These are phyloP conservation scores for Dioszegia crocea DNA, from an alignment of 768 basidiomycete species.

Conservation along the genomic window DNA sequence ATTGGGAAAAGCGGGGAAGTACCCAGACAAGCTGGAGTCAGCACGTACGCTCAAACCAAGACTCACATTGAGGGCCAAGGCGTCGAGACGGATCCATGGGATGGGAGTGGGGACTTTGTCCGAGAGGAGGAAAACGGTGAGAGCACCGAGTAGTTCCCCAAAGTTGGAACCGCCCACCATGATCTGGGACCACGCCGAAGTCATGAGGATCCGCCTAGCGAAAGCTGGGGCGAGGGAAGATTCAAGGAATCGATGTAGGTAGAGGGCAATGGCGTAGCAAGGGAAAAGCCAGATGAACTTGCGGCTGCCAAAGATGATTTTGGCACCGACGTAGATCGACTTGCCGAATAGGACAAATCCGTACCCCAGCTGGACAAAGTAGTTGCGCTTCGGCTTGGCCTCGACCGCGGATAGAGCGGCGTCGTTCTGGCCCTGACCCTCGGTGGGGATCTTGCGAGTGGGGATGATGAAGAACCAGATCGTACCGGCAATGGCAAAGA, in stretches of 20 bases:
- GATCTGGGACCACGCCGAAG: conserved; percentile 5
- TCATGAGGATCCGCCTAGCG: not conserved
- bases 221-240: not conserved
- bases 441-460: conserved; percentile 1
- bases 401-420: conserved; percentile 5
- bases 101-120: conserved; percentile 4
- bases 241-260: conserved; percentile 1
- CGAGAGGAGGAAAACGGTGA: not conserved
- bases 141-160: conserved; percentile 2
- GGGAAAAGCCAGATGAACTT: conserved; percentile 5
- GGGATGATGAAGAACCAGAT: conserved; percentile 7
- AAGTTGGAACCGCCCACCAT: conserved; percentile 3
- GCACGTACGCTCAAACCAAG: not conserved
- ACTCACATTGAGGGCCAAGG: not conserved
- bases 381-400: not conserved
- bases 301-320: not conserved
- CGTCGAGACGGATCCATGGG: conserved; percentile 5
- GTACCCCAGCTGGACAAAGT: conserved; percentile 1
- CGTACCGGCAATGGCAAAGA: not conserved
- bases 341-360: not conserved
- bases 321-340: not conserved
- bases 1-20: not conserved
- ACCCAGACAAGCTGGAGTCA: conserved; percentile 5
- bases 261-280: conserved; percentile 3
- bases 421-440: conserved; percentile 1